These are phyloP conservation scores for Austroboletus novae-zelandiae DNA, from an alignment of 1,284 basidiomycete species.

Conservation along the genomic window DNA sequence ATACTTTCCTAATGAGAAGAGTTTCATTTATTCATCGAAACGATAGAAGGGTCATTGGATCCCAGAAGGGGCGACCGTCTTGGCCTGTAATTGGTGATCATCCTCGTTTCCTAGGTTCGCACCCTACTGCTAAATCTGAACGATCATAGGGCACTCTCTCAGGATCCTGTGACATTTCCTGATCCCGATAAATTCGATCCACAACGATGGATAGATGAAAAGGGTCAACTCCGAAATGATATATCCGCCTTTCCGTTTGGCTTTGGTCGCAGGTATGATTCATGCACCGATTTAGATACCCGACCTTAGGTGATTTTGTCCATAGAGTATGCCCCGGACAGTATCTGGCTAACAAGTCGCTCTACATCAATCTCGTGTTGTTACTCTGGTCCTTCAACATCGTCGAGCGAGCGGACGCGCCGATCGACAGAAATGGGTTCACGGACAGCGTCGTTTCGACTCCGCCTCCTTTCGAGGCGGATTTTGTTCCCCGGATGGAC, in stretches of 20 bases:
- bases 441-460: conserved; percentile 7
- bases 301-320: neutral
- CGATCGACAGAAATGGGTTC: conserved; percentile 9
- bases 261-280: conserved; percentile 51
- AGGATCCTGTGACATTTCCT: conserved; percentile 54
- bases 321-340: conserved; percentile 22
- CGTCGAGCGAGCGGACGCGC: conserved; percentile 9
- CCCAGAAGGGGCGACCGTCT: conserved; percentile 55
- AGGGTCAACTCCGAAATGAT: conserved; percentile 48
- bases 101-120: neutral
- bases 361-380: conserved; percentile 19
- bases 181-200: conserved; percentile 60
- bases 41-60: conserved; percentile 52
- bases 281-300: neutral
- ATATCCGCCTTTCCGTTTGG: conserved; percentile 55
- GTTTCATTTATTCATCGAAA: neutral
- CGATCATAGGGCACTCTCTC: conserved; percentile 43
- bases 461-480: conserved; percentile 12
- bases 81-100: conserved; percentile 40
- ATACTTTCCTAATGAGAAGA: no score
- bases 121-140: neutral
- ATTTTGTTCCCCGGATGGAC: conserved; percentile 16
- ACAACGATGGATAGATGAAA: conserved; percentile 51
- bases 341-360: conserved; percentile 18
- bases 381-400: conserved; percentile 26